phyloP scores from a whole-genome alignment of 495 filamentous ascomycete genomes.

The Talaromyces thailandensis region DNA sequence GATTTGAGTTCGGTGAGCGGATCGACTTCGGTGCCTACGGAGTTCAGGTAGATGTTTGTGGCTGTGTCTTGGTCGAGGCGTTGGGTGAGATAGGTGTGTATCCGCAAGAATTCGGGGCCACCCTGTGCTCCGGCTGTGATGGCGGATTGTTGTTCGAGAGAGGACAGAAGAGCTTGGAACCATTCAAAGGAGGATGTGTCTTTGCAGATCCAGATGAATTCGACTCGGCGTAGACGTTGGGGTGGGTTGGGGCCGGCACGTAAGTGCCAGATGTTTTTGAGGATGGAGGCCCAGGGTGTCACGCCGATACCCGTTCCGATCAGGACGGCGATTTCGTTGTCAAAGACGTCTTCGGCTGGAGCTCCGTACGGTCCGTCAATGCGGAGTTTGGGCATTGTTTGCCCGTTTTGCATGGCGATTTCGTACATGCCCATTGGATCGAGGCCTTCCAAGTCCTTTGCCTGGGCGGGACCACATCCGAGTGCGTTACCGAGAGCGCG shows the following conservation, averaged over 20 bases:
- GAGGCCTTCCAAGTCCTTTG: slow-evolving; percentile 76
- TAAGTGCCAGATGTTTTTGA: slow-evolving; percentile 98
- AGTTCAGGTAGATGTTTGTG: slow-evolving; percentile 94
- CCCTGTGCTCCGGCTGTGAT: slow-evolving; percentile 56
- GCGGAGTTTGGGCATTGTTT: slow-evolving; percentile 77
- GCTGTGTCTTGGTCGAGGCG: slow-evolving; percentile 83
- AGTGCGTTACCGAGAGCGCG: slow-evolving; percentile 81
- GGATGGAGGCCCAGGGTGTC: slow-evolving; percentile 92
- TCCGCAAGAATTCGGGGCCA: slow-evolving; percentile 83
- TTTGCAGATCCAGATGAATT: slow-evolving; percentile 99
- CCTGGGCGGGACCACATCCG: slow-evolving; percentile 76
- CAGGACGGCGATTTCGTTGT: slow-evolving; percentile 95
- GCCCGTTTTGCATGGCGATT: slow-evolving; percentile 87
- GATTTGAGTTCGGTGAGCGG: slow-evolving; percentile 85
- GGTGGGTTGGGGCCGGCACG: slow-evolving; percentile 80
- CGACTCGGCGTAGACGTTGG: slow-evolving; percentile 80
- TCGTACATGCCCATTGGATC: slow-evolving; percentile 98
- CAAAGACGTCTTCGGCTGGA: slow-evolving; percentile 85
- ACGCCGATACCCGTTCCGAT: slow-evolving; percentile 98
- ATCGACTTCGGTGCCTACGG: slow-evolving; percentile 76
- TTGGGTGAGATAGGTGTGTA: slow-evolving; percentile 97
- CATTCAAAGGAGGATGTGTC: slow-evolving; percentile 96
- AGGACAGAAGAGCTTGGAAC: slow-evolving; percentile 91
- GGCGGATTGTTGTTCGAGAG: slow-evolving; percentile 79
- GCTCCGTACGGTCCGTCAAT: slow-evolving; percentile 97